Base-by-base conservation (phyloP, 2,329 filamentous ascomycete genomes). In the Fusarium nurragi region DNA sequence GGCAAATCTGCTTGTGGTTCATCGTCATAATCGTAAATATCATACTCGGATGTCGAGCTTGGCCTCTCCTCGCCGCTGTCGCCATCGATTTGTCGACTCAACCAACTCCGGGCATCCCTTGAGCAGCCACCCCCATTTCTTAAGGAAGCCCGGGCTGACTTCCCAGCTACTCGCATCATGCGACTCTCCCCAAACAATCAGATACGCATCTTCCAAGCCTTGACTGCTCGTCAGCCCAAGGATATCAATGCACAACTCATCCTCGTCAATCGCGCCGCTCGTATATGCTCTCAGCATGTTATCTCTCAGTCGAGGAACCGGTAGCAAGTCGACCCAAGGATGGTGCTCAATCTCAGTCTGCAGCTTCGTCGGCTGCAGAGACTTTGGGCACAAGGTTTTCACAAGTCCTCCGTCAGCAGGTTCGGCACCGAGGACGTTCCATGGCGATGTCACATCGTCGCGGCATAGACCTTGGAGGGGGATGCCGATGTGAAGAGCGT, bases 181-280 rank as follows among this genome's bases (percentile, higher is more conserved):
- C 1, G 82, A 74, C 7, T 82, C 78, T 0, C 81, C 80, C 83
- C 83, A 85, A 2, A 84, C 79, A 13, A 84, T 73, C 2, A 85
- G 41, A 3, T 60, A 66, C 1, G 67, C 55, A 6, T 67, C 50
- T 3, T 70, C 60, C 16, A 51, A 19, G 0, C 54, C 25, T 11
- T 32, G 19, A 2, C 43, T 56, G 7, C 53, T 50, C 12, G 30
- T 46, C 0, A 68, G 23, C 9, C 57, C 55, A 2, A 69, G 19
- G 1, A 72, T 41, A 3, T 71, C 70, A 3, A 56, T n/a, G 21
- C 70, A 72, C 14, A 72, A 10, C 22, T 62, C 54, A 18, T 71
- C 68, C 21, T 72, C 70, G 6, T 72, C 68, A 4, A 70, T 44
- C 0, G 19, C 13, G 9, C 54, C 65, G 1, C 40, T 50, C 6